These are phyloP conservation scores for Colletotrichum brevisporum DNA, from an alignment of 2,329 filamentous ascomycete genomes.

Conservation along the genomic window DNA sequence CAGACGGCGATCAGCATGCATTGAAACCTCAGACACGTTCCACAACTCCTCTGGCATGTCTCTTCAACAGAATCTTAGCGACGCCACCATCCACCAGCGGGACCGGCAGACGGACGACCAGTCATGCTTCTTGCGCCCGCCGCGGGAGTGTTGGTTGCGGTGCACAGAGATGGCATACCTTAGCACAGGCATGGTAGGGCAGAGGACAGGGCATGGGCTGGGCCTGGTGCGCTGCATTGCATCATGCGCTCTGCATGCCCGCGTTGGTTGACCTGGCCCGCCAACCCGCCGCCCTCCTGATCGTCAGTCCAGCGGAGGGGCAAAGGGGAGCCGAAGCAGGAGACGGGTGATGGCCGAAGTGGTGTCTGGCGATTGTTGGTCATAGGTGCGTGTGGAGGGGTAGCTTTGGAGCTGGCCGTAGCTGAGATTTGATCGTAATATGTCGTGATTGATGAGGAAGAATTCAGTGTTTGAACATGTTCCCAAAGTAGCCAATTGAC, in stretches of 20 bases:
- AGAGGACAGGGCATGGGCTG: conserved; percentile 18
- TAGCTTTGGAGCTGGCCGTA: not conserved
- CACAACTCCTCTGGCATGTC: conserved; percentile 7
- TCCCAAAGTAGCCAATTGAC: conserved; percentile 6
- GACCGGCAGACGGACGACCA: conserved; percentile 1
- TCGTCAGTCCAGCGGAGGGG: conserved; percentile 21
- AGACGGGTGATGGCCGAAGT: conserved; percentile 1
- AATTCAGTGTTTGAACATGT: not conserved
- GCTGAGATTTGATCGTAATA: not conserved
- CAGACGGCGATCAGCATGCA: conserved; percentile 19
- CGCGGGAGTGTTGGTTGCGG: conserved; percentile 6
- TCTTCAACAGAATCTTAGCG: conserved; percentile 13
- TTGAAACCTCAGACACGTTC: conserved; percentile 27
- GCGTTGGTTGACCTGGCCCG: conserved; percentile 14
- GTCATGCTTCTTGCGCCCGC: not conserved
- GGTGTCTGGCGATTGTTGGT: conserved; percentile 13
- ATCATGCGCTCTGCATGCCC: conserved; percentile 33
- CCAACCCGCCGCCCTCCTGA: conserved; percentile 16
- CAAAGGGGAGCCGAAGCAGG: conserved; percentile 10
- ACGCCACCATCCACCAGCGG: conserved; percentile 6
- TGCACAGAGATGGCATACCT: not conserved
- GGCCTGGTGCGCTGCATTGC: conserved; percentile 36
- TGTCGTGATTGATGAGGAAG: conserved; percentile 9
- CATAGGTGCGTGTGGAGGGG: not conserved
- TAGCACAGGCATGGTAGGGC: conserved; percentile 18